Percentiles rank a stretch among this genome's conserved stretches.
Conservation (phyloP, 306 rosid species). For the Coriaria nepalensis region DNA sequence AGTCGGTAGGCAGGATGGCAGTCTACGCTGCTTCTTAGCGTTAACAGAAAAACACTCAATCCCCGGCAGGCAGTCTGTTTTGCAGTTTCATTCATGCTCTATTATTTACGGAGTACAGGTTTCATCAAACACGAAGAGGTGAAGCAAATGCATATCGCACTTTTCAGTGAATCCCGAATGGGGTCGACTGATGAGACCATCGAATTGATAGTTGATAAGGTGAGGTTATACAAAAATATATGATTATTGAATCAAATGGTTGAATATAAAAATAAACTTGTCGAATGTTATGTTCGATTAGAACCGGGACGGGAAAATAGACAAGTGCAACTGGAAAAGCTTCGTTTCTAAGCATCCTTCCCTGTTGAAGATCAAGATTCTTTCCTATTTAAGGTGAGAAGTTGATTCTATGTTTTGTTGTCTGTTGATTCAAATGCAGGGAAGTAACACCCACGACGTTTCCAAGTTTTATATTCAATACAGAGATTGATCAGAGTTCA, state of each 20-base stretch:
- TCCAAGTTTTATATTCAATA: slow-evolving; percentile 85
- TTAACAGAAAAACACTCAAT: no score
- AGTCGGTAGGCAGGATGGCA: no score
- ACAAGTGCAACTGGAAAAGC: slow-evolving; percentile 55
- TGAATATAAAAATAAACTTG: not conserved
- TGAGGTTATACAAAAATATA: slow-evolving; percentile 11
- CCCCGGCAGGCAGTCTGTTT: no score
- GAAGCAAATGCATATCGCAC: slow-evolving; percentile 75
- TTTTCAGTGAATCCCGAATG: slow-evolving; percentile 71
- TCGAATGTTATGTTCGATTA: slow-evolving; percentile 23
- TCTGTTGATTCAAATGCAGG: slow-evolving; percentile 30
- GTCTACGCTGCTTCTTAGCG: no score
- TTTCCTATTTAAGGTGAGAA: slow-evolving; percentile 61
- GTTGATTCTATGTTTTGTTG: not conserved
- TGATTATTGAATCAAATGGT: no score
- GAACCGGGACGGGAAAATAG: slow-evolving; percentile 84
- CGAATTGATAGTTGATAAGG: slow-evolving; percentile 71
- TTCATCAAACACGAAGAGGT: slow-evolving; percentile 37
- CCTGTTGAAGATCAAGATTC: slow-evolving; percentile 73
- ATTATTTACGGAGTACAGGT: no score
- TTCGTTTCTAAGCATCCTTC: slow-evolving; percentile 73
- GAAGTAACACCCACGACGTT: slow-evolving; percentile 77
- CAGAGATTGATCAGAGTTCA: slow-evolving; percentile 54
- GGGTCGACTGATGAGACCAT: slow-evolving; percentile 72
- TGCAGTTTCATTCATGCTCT: no score